A percentile compares a stretch with the other conserved stretches of the same genome.
phyloP scores from a whole-genome alignment of 345 rosid species.

The Laguncularia racemosa region DNA sequence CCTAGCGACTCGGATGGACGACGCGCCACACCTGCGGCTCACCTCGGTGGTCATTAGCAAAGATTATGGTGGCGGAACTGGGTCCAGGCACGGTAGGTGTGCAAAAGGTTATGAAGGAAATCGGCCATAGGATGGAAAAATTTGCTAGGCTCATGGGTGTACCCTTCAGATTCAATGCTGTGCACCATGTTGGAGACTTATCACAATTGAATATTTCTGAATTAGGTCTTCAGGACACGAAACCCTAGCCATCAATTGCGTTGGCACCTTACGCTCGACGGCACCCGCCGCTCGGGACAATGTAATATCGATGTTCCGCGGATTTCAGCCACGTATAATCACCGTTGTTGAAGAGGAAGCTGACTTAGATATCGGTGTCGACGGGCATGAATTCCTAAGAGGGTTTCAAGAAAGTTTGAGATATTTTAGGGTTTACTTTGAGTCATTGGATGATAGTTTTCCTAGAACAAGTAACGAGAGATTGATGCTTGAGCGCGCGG shows the following conservation, averaged over 20 bases:
- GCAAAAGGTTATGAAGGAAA: slow-evolving; percentile 89
- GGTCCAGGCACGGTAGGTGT: slow-evolving; percentile 29
- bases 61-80: slow-evolving; percentile 26
- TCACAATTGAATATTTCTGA: slow-evolving; percentile 49
- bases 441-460: slow-evolving; percentile 75
- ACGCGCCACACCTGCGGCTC: slow-evolving; percentile 72
- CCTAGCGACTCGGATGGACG: slow-evolving; percentile 83
- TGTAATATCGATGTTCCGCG: slow-evolving; percentile 48
- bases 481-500: slow-evolving; percentile 75
- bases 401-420: slow-evolving; percentile 68
- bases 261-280: slow-evolving; percentile 61
- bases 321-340: slow-evolving; percentile 62
- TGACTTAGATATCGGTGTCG: slow-evolving; percentile 62
- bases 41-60: slow-evolving; percentile 26
- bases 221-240: slow-evolving; percentile 50
- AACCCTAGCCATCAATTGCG: slow-evolving; percentile 75
- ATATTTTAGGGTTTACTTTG: slow-evolving; percentile 94
- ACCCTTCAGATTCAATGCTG: slow-evolving; percentile 77
- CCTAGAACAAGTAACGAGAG: slow-evolving; percentile 70
- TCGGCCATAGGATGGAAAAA: slow-evolving; percentile 80
- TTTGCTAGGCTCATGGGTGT: slow-evolving; percentile 98
- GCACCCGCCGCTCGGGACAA: slow-evolving; percentile 42
- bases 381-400: slow-evolving; percentile 53
- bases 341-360: slow-evolving; percentile 94
- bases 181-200: slow-evolving; percentile 66